A percentile compares a stretch with the other conserved stretches of the same genome.
phyloP scores from a whole-genome alignment of 73 alveolate genomes.

The Symbiodinium pilosum region DNA sequence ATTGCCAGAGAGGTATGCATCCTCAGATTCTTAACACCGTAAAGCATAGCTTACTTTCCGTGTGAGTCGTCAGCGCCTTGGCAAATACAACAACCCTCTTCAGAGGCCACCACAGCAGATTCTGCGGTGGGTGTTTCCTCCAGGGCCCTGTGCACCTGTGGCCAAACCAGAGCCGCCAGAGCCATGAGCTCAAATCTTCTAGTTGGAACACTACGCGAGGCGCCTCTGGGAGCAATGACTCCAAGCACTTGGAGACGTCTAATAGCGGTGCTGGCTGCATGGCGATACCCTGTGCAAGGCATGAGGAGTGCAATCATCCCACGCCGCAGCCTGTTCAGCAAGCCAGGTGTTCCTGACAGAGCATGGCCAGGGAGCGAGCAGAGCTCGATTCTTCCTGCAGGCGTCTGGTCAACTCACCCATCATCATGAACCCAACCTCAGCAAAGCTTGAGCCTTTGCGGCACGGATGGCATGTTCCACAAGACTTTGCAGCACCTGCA shows the following conservation, averaged over 20 bases:
- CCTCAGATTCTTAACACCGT: no score
- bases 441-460: background rate
- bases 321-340: background rate
- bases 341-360: conserved; percentile 41
- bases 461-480: background rate
- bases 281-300: conserved; percentile 53
- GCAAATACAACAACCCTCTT: no score
- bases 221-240: conserved; percentile 54
- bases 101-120: background rate
- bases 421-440: no score
- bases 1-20: no score
- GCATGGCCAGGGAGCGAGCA: conserved; percentile 51
- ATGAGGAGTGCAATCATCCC: background rate
- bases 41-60: no score
- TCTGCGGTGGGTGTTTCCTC: background rate
- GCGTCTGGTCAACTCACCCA: no score
- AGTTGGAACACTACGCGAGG: no score
- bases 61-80: no score
- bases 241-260: conserved; percentile 69
- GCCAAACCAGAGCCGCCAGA: no score
- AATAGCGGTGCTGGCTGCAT: conserved; percentile 61
- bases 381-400: conserved; percentile 13
- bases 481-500: background rate
- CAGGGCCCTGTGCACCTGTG: no score
- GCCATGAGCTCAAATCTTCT: no score